These are phyloP conservation scores for Leccinum olivaceoglutinosum DNA, from an alignment of 1,284 basidiomycete species.

Conservation along the genomic window DNA sequence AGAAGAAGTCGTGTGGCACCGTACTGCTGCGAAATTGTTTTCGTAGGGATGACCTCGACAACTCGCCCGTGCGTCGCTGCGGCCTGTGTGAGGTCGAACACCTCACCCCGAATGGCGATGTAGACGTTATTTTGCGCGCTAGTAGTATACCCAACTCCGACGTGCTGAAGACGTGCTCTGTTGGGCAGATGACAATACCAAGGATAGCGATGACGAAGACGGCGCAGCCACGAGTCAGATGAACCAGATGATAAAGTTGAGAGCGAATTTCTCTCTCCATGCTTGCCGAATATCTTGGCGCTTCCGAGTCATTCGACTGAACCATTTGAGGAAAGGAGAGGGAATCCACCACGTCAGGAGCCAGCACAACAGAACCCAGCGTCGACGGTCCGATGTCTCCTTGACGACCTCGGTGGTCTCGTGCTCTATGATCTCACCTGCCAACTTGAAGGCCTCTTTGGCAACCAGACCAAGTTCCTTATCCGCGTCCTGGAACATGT, in stretches of 20 bases:
- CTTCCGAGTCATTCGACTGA: conserved; percentile 91
- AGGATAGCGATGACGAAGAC: conserved; percentile 93
- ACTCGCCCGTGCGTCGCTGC: no score
- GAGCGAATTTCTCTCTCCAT: conserved; percentile 95
- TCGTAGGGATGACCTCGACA: conserved; percentile 4
- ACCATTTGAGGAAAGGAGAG: conserved; percentile 56
- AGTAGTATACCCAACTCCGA: no score
- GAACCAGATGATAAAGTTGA: conserved; percentile 89
- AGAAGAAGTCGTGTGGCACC: no score
- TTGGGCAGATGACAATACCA: conserved; percentile 89
- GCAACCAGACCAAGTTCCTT: conserved; percentile 67
- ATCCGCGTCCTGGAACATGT: conserved; percentile 87
- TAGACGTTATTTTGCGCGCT: no score
- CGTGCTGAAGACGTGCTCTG: conserved; percentile 83
- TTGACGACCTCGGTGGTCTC: conserved; percentile 88
- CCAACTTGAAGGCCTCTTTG: no score
- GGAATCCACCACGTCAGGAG: conserved; percentile 92
- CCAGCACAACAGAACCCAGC: conserved; percentile 92
- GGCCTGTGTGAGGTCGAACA: no score
- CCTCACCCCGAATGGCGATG: no score
- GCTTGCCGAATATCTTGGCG: conserved; percentile 91
- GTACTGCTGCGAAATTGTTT: no score
- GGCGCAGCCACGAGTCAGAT: conserved; percentile 38
- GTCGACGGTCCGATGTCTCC: conserved; percentile 71
- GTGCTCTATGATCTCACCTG: conserved; percentile 73